Conservation (phyloP, 352 stramenopile genomes). For the Globisporangium abappressorium region DNA sequence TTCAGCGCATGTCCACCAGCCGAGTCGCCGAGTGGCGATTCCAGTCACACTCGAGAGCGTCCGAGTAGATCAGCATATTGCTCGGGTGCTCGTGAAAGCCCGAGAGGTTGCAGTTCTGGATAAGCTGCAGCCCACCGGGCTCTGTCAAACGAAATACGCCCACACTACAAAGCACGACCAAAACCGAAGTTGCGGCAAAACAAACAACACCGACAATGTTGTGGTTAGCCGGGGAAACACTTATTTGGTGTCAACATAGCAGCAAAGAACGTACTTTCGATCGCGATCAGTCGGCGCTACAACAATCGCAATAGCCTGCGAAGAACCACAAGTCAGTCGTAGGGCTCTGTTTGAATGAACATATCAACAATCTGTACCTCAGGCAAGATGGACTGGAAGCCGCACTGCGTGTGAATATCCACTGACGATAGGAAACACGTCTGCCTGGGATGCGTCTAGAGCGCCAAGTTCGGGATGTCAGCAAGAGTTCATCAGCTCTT, state of each 20-base stretch:
- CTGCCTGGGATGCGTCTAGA: slow-evolving; percentile 83
- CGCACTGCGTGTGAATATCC: slow-evolving; percentile 89
- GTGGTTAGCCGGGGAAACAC: background rate
- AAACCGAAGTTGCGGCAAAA: background rate
- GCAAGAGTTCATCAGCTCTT: background rate
- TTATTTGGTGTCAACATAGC: background rate
- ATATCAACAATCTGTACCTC: no score
- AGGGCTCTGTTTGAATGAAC: no score
- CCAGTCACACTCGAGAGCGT: slow-evolving; percentile 74
- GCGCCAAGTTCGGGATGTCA: background rate
- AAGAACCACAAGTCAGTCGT: no score
- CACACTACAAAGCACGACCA: slow-evolving; percentile 37
- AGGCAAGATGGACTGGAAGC: slow-evolving; percentile 87
- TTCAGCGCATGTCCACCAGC: slow-evolving; percentile 71
- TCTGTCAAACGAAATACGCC: slow-evolving; percentile 84
- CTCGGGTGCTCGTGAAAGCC: slow-evolving; percentile 86
- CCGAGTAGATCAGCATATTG: slow-evolving; percentile 75
- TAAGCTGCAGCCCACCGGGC: slow-evolving; percentile 76
- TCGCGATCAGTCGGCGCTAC: slow-evolving; percentile 68
- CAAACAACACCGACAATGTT: background rate
- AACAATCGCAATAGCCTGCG: slow-evolving; percentile 81
- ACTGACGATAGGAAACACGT: slow-evolving; percentile 89
- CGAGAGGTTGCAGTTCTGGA: slow-evolving; percentile 85
- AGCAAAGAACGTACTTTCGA: slow-evolving; percentile 40
- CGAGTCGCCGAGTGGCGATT: slow-evolving; percentile 30